Conservation (phyloP, 257 asterid genomes). For the Solanum pinnatisectum region DNA sequence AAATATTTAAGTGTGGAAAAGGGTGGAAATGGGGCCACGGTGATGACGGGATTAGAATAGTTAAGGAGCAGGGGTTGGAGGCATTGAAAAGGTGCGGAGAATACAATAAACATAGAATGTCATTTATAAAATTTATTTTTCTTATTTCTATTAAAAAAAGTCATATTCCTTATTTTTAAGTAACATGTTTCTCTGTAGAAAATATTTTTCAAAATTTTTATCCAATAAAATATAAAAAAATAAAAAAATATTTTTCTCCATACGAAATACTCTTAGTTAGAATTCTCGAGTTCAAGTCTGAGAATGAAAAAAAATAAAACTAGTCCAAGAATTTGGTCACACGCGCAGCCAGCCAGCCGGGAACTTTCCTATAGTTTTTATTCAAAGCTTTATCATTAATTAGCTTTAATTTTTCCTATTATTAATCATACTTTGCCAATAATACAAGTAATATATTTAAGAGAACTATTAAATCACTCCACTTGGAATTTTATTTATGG, state of each 20-base stretch:
- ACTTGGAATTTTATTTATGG: background rate
- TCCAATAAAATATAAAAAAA: too few species aligned
- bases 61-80: background rate
- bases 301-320: too few species aligned
- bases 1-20: too few species aligned
- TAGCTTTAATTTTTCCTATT: background rate
- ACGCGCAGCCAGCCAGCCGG: background rate
- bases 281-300: accelerated
- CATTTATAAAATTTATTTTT: too few species aligned
- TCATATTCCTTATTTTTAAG: too few species aligned
- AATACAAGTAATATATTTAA: background rate
- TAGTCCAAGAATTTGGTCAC: background rate
- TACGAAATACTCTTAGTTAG: too few species aligned
- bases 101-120: too few species aligned
- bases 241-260: too few species aligned
- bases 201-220: too few species aligned
- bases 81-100: background rate
- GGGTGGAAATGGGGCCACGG: background rate
- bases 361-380: background rate
- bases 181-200: background rate
- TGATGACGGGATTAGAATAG: background rate
- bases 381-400: background rate
- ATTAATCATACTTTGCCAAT: background rate
- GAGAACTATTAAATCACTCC: background rate
- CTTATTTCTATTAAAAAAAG: background rate